Base-by-base conservation (phyloP, 2,329 filamentous ascomycete species). In the Curvularia verruculosa region DNA sequence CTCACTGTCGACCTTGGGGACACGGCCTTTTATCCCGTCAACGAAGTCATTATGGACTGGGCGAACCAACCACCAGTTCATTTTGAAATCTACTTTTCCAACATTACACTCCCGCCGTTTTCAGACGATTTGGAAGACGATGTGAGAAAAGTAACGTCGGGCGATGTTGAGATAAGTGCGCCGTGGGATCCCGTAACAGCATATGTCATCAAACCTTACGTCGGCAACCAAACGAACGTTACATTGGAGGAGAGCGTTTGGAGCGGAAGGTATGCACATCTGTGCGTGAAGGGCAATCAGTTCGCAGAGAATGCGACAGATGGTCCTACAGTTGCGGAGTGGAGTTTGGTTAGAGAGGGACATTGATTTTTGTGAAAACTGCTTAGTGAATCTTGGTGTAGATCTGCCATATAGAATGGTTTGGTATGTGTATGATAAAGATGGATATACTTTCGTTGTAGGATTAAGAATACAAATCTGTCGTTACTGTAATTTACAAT, bases 1-100 rank as follows among this genome's bases (percentile, higher is more conserved):
- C 67, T 90, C 13, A 85, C 84, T 1, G 81, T 91, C 41, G 79
- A 84, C 23, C 77, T 87, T 2, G 61, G 73, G 0, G 48, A 62
- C 15, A 48, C 56, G 41, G 24, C 77, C 2, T 77, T 75, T 53
- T 69, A 78, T 21, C 80, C 77, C 0, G 75, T 85, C 45, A 74
- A 73, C 0, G 79, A 79, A 1, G 78, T 89, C 54, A 76, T 77
- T 45, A 87, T 88, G 69, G 84, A 87, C 70, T 89, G 84, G 85
- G 85, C 82, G 0, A 76, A 82, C 49, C 75, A 79, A 1, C 85
- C 86, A 0, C 85, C 87, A 0, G 66, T 72, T 1, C 80, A 79
- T 54, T 87, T 81, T 50, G 79, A 75, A 1, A 79, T 89, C 2
- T 78, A 81, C 9, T 83, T 89, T 69, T 82, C 81, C 61, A 86